phyloP scores from a whole-genome alignment of 495 filamentous ascomycete genomes.

The Cryomyces minteri region DNA sequence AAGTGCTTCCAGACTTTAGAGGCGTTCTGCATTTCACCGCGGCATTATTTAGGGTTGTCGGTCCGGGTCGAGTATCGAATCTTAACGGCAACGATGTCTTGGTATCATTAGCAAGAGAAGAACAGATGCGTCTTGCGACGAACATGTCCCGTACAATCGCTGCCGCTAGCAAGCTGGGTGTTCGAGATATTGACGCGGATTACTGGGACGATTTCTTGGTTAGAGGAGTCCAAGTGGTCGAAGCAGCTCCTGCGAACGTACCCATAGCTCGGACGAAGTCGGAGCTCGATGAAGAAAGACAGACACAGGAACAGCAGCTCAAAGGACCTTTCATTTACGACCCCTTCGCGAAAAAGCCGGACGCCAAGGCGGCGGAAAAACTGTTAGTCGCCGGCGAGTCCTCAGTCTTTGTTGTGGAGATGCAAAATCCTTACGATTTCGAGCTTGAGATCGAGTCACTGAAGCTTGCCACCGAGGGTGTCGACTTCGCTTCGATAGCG shows the following conservation, averaged over 20 bases:
- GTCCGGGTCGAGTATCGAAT: conserved; percentile 55
- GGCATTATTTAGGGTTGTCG: conserved; percentile 62
- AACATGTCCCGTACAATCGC: conserved; percentile 72
- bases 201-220: conserved; percentile 97
- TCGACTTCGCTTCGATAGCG: conserved; percentile 43
- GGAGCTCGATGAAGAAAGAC: conserved; percentile 43
- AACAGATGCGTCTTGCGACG: conserved; percentile 60
- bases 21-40: conserved; percentile 75
- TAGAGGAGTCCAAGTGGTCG: conserved; percentile 53
- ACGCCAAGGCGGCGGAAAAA: conserved; percentile 35
- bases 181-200: conserved; percentile 49
- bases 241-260: conserved; percentile 30
- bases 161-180: conserved; percentile 47
- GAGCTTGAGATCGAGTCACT: conserved; percentile 76
- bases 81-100: conserved; percentile 40
- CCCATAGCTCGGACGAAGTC: conserved; percentile 54
- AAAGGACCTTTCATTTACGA: conserved; percentile 88
- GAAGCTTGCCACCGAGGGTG: conserved; percentile 50
- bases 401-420: conserved; percentile 54
- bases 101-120: conserved; percentile 55
- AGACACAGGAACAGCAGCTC: conserved; percentile 22
- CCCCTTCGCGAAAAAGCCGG: conserved; percentile 55
- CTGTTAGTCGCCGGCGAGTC: conserved; percentile 60
- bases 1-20: conserved; percentile 81
- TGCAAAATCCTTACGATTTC: conserved; percentile 91